Conservation (phyloP, 1,284 basidiomycete genomes). For the Rhodotorula sp. region DNA sequence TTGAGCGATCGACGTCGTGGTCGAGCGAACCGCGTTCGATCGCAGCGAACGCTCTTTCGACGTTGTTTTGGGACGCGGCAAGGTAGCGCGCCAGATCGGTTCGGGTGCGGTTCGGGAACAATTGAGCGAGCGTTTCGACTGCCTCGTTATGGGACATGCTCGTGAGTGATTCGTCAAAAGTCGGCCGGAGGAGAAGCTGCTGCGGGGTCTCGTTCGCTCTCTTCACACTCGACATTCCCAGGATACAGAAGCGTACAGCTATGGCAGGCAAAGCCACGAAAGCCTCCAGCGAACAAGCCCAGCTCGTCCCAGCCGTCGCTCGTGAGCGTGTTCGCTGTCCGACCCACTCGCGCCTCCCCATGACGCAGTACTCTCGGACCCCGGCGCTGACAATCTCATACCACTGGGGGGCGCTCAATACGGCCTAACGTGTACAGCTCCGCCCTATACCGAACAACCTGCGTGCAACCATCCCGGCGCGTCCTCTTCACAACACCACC, state of each 20-base stretch:
- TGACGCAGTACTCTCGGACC: not conserved
- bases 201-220: not conserved
- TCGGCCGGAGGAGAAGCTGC: not conserved
- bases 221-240: not conserved
- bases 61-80: constrained; percentile 11
- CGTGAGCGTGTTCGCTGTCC: not conserved
- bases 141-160: not conserved
- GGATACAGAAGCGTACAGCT: not conserved
- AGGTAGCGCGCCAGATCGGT: constrained; percentile 11
- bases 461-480: not conserved
- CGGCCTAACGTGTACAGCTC: constrained; percentile 1
- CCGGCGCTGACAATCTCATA: not conserved
- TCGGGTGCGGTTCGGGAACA: constrained; percentile 15
- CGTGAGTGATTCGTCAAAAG: not conserved
- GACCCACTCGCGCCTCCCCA: not conserved
- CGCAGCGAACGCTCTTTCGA: constrained; percentile 27
- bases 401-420: not conserved
- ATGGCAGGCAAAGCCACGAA: constrained; percentile 8
- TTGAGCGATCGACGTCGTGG: not conserved
- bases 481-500: not conserved
- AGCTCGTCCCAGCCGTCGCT: not conserved
- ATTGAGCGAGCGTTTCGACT: constrained; percentile 13
- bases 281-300: not conserved
- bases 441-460: not conserved
- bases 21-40: constrained; percentile 6